Conservation (phyloP, 306 rosid species). For the Mimosa pudica region DNA sequence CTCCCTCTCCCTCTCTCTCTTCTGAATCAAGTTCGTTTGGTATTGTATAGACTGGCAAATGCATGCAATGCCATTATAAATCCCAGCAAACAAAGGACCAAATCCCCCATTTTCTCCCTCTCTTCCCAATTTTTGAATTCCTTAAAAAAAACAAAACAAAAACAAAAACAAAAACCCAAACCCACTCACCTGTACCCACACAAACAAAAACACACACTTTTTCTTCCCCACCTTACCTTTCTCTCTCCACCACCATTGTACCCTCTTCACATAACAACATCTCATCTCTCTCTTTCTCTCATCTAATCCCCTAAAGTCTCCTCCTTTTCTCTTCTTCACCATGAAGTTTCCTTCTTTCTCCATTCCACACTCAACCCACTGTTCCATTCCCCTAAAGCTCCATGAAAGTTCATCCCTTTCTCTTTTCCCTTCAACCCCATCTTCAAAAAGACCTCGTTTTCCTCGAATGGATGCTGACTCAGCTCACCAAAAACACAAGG, state of each 20-base stretch:
- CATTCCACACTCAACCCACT: constrained; percentile 15
- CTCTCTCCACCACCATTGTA: background rate
- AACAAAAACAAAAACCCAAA: background rate
- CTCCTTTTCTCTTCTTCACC: constrained; percentile 1
- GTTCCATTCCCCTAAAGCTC: background rate
- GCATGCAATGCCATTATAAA: constrained; percentile 10
- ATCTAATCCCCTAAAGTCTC: background rate
- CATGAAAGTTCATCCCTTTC: constrained; percentile 4
- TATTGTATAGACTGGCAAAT: background rate
- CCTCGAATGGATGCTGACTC: constrained; percentile 53
- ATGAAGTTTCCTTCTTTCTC: constrained; percentile 48
- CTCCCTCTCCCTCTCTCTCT: background rate
- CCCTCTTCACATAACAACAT: background rate
- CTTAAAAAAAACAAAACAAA: constrained; percentile 7
- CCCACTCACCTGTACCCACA: constrained; percentile 37
- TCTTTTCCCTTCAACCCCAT: background rate
- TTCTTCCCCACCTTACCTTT: constrained; percentile 29
- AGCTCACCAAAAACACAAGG: constrained; percentile 55
- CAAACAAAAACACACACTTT: constrained; percentile 21
- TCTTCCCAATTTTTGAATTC: constrained; percentile 1
- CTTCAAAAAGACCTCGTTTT: constrained; percentile 18
- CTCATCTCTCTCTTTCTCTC: constrained; percentile 10
- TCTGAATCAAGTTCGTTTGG: background rate
- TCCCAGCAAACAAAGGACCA: background rate
- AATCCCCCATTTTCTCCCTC: background rate